Conservation (phyloP, 805 yeast genomes). For the Yamadazyma scolyti region DNA sequence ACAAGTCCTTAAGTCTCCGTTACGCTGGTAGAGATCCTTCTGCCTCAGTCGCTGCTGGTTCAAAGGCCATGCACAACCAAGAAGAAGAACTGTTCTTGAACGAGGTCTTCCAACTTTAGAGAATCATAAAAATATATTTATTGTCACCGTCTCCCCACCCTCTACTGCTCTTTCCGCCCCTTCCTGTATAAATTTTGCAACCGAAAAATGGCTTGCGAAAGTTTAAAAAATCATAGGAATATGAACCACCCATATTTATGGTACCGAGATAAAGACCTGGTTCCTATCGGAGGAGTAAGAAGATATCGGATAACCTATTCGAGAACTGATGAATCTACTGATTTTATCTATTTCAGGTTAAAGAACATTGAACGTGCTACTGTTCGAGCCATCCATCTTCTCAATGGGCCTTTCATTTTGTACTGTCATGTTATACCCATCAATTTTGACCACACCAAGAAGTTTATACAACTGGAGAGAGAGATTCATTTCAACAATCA, state of each 20-base stretch:
- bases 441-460: conserved; percentile 22
- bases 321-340: conserved; percentile 11
- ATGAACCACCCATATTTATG: conserved; percentile 20
- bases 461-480: conserved; percentile 19
- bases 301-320: conserved; percentile 30
- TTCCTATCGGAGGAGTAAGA: conserved; percentile 36
- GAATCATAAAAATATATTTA: too few relatives aligned
- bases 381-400: conserved; percentile 38
- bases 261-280: conserved; percentile 33
- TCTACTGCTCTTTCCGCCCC: too few relatives aligned
- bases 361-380: conserved; percentile 36
- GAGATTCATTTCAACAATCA: conserved; percentile 37
- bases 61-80: conserved; percentile 78
- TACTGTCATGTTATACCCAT: conserved; percentile 42
- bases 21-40: conserved; percentile 98
- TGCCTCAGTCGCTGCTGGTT: conserved; percentile 98
- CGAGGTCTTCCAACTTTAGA: conserved; percentile 59
- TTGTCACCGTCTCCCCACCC: too few relatives aligned
- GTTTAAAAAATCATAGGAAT: too few relatives aligned
- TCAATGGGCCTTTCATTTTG: conserved; percentile 42
- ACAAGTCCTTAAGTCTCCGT: conserved; percentile 58
- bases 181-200: too few relatives aligned
- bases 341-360: conserved; percentile 28
- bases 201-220: too few relatives aligned
- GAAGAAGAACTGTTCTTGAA: conserved; percentile 86